Base-by-base conservation (phyloP, 1,284 basidiomycete species). In the Bjerkandera adusta region DNA sequence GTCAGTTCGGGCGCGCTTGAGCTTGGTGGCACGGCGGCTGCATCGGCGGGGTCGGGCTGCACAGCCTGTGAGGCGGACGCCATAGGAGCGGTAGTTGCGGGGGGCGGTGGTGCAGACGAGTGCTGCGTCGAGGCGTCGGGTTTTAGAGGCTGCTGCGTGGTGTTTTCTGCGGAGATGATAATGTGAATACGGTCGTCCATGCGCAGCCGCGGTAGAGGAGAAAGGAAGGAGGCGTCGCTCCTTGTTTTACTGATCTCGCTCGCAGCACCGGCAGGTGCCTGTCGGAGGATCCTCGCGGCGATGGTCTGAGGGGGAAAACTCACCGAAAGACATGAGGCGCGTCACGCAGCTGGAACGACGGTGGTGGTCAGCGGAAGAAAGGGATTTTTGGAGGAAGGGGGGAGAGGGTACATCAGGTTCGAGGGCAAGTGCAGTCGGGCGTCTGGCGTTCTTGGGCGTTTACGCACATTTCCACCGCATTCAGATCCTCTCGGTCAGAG, bases 381-480 rank as follows among this genome's bases (percentile, higher is more conserved):
- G 52, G 43, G 38, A 43, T 51, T 55, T 45, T 51, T 46, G 41
- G 36, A 30, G 50, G 54, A 55, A 60, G 49, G 52, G 50, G 50
- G 47, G 60, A 52, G 53, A 47, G 56, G 55, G 60, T 54, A 54
- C 59, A 63, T 63, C 58, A 65, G 63, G 63, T 65, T 57, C 49
- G 53, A 63, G 58, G 62, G 58, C 58, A 60, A 61, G 55, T 52
- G 55, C 48, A 48, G 52, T 41, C 52, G 37, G 46, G 44, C 41
- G 51, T 52, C 47, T 50, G 37, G 45, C 47, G 29, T 45, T 46
- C 50, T 49, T 54, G 39, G 49, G 54, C 45, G 25, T 36, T 38
- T 47, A n/a, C n/a, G n/a, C n/a, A n/a, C n/a, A n/a, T n/a, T n/a
- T n/a, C n/a, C n/a, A n/a, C n/a, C n/a, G n/a, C n/a, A n/a, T n/a